Base-by-base conservation (phyloP, 805 yeast genomes). In the Starmerella bombi region DNA sequence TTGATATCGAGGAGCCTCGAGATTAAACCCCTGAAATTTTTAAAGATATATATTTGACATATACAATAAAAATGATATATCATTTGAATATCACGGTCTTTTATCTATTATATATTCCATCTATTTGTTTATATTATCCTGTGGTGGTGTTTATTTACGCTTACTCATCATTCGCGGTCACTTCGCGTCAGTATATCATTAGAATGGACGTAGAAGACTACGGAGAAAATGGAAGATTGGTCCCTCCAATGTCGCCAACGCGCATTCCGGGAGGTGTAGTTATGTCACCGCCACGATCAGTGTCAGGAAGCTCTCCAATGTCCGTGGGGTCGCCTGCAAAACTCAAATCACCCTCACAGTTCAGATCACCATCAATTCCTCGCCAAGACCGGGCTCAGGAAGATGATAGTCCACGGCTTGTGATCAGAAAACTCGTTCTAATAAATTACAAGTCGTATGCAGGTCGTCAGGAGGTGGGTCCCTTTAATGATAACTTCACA, bases 371-470 rank as follows among this genome's bases (percentile, higher is more conserved):
- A 4, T n/a, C 14, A 33, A 23, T 23, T 9, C 34, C n/a, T 32
- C 14, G 37, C 31, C 6, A 18, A 16, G 20, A 32, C 6, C 4
- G 27, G 17, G 25, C 20, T 22, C 30, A 28, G n/a, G 34, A 27
- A 19, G 17, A 9, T 4, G 25, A 20, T 18, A 25, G 28, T 10
- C 49, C 50, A 5, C 65, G 98, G 36, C 60, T 91, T 20, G 91
- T 83, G 5, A 86, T 91, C 34, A 65, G 75, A 34, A 74, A 74
- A 50, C 60, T 91, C 21, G 79, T 78, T 1, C 66, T 93, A 32
- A 76, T 77, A 2, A 80, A 91, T 57, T 91, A 91, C 71, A 91
- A 91, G 57, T 85, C 96, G 0, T 91, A 91, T 57, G 97, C 96
- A 1, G 98, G 98, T 0, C 64, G 70, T 15, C 97, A 91, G 61